Percentiles rank a stretch among this genome's conserved stretches.
These are phyloP conservation scores for Beauveria varroae DNA, from an alignment of 2,329 filamentous ascomycete genomes.

Conservation along the genomic window DNA sequence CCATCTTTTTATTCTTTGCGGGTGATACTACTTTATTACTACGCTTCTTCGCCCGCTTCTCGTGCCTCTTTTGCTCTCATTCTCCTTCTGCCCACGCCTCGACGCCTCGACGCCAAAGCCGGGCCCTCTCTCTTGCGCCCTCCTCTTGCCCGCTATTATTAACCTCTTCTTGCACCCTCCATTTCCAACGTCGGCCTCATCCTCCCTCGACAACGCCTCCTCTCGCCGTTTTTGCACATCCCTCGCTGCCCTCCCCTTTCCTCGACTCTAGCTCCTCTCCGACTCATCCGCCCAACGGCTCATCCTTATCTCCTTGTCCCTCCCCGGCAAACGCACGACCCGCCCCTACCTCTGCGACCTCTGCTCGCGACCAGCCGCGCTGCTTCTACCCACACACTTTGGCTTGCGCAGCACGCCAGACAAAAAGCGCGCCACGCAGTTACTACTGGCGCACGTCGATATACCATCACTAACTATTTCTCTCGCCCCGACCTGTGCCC, in stretches of 20 bases:
- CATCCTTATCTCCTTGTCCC: background rate
- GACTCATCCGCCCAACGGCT: background rate
- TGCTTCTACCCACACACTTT: background rate
- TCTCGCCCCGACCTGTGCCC: background rate
- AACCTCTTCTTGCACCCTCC: background rate
- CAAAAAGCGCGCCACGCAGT: background rate
- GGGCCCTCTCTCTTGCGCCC: too few species aligned
- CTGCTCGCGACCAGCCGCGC: background rate
- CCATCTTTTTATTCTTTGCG: too few species aligned
- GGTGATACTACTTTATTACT: too few species aligned
- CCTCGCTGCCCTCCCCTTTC: background rate
- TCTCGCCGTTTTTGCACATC: background rate
- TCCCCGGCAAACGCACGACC: background rate
- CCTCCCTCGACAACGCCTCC: background rate
- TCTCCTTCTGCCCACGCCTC: background rate
- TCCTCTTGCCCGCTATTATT: background rate
- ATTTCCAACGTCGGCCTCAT: slow-evolving; percentile 1
- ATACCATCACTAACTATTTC: background rate
- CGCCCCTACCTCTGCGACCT: background rate
- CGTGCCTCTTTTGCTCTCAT: background rate
- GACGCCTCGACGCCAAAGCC: background rate
- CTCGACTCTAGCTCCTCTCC: background rate
- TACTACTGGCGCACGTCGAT: background rate
- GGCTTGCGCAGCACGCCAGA: background rate
- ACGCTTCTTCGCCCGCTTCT: too few species aligned